Evolutionary conservation across 2,329 filamentous ascomycete genomes (phyloP).

Genomic region (Endocalyx cinctus): DNA sequence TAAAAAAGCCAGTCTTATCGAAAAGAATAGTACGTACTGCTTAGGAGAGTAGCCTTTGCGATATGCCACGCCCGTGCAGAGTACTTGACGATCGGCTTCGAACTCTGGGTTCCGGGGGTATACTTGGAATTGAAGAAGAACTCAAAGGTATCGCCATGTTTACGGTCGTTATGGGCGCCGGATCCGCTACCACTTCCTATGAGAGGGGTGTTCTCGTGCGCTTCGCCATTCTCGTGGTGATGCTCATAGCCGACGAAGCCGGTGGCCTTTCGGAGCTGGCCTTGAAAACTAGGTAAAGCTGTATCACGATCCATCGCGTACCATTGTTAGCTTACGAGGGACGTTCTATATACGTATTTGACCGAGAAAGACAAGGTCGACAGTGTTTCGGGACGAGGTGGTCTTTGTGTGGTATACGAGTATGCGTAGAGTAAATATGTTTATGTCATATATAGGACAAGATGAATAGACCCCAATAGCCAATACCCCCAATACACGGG

Average conservation of each 20-base stretch:
- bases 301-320: slow-evolving; percentile 20
- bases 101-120: slow-evolving; percentile 49
- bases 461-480: too few species aligned
- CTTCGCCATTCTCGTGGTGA: slow-evolving; percentile 18
- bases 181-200: slow-evolving; percentile 10
- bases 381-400: too few species aligned
- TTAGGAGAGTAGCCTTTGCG: slow-evolving; percentile 52
- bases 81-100: slow-evolving; percentile 40
- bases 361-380: too few species aligned
- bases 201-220: slow-evolving; percentile 22
- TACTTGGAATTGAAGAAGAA: slow-evolving; percentile 47
- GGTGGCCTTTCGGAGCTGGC: slow-evolving; percentile 18
- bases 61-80: slow-evolving; percentile 50
- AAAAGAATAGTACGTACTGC: too few species aligned
- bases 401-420: too few species aligned
- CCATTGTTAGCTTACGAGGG: slow-evolving; percentile 22
- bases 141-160: slow-evolving; percentile 24
- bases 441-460: too few species aligned
- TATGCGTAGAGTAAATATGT: too few species aligned
- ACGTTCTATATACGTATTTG: too few species aligned
- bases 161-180: slow-evolving; percentile 16
- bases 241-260: slow-evolving; percentile 9
- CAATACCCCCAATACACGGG: too few species aligned
- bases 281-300: slow-evolving; percentile 24
- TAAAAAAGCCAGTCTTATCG: too few species aligned